Conservation (phyloP, 2,329 filamentous ascomycete species). For the Ophiostoma piceae region DNA sequence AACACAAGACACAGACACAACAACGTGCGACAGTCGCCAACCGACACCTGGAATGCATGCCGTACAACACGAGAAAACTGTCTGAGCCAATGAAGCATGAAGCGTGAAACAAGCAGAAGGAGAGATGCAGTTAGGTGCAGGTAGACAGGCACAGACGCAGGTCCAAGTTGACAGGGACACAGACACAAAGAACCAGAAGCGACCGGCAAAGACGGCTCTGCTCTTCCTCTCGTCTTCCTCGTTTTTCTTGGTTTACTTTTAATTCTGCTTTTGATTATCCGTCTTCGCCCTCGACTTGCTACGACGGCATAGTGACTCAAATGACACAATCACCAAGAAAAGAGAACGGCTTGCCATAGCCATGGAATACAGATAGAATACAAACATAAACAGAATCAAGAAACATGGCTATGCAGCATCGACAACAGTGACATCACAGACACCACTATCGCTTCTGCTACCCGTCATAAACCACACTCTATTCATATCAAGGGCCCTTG, state of each 20-base stretch:
- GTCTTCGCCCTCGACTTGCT: neutral
- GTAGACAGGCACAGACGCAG: no score
- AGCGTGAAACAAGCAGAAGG: no score
- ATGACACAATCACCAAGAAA: neutral
- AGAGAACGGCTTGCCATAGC: no score
- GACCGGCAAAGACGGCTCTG: neutral
- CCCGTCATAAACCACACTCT: no score
- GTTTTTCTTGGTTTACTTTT: no score
- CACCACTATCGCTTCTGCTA: no score
- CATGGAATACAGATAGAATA: no score
- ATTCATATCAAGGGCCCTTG: neutral
- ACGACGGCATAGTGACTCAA: neutral
- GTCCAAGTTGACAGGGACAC: neutral
- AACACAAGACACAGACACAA: neutral
- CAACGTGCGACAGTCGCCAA: neutral
- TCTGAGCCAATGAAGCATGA: neutral
- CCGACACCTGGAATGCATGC: neutral
- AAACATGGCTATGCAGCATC: neutral
- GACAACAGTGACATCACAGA: neutral
- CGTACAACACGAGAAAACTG: neutral
- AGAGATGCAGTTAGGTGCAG: neutral
- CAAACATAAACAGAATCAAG: neutral
- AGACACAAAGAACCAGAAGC: neutral
- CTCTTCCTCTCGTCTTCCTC: no score
- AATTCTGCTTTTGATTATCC: neutral